Evolutionary conservation across 1,139 yeast species (phyloP), one percentile per base, ranked within the genome.

Genomic region (Hanseniaspora gamundiae): DNA sequence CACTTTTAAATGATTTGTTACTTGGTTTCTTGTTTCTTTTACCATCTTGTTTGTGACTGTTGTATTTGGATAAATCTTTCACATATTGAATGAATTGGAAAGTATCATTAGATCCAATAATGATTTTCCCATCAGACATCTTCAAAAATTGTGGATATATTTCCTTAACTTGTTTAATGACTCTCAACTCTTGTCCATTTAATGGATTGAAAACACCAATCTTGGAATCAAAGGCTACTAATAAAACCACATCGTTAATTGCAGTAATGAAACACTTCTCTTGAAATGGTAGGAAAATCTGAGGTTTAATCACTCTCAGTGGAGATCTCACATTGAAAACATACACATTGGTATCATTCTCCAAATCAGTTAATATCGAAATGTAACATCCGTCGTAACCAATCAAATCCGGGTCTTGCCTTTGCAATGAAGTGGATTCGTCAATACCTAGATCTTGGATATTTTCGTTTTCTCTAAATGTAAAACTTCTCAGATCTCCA

Each of bases 171-270:
- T 58, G 54, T 35, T 54, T 54, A 16, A 58, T 52, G 16, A 55
- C 58, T 40, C 59, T 53, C 7, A 60, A 50, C 31, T 64, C 59
- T 13, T 58, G 56, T 38, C 70, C 69, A 36, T 61, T 64, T 26
- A 76, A 66, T 0, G 76, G 68, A 55, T 85, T 84, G 58, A 76
- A 76, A 21, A 82, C 63, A 42, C 78, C 74, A 4, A 78, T 70
- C 48, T 67, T 69, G 17, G 91, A 91, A 50, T 78, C 72, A 51
- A 70, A 72, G 2, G 84, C 82, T 0, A 83, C 82, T 2, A 78
- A 66, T 1, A 78, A 67, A 6, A 80, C 62, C 3, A 80, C 70
- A 50, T 52, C 49, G 42, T 57, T 53, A 41, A 60, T 47, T 47
- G 57, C 53, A 53, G 63, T 51, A 52, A 67, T 42, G 39, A 48